Evolutionary conservation across 2,329 filamentous ascomycete species (phyloP).

Genomic region (Stenocarpella maydis): DNA sequence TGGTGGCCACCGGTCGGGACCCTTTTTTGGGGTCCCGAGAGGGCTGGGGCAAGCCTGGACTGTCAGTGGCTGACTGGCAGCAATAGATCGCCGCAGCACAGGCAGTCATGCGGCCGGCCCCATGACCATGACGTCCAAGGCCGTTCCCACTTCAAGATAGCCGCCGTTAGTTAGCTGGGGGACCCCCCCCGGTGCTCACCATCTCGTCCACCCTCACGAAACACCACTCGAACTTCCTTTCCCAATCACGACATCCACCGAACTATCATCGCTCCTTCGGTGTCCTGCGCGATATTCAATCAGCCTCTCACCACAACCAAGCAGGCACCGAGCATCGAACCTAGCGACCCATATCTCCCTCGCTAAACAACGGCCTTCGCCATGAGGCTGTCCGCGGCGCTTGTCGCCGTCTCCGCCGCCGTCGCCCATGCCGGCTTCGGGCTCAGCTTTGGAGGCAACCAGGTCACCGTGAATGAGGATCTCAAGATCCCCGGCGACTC

Average conservation of each 20-base stretch:
- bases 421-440: slow-evolving; percentile 55
- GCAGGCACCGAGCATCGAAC: not conserved
- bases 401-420: slow-evolving; percentile 55
- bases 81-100: slow-evolving; percentile 4
- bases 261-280: not conserved
- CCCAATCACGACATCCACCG: not conserved
- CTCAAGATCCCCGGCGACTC: slow-evolving; percentile 83
- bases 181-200: not conserved
- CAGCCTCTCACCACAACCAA: not conserved
- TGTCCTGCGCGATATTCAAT: not conserved
- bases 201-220: not conserved
- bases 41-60: slow-evolving; percentile 5
- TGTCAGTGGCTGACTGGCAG: slow-evolving; percentile 19
- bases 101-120: slow-evolving; percentile 10
- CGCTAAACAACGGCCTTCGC: slow-evolving; percentile 33
- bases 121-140: slow-evolving; percentile 34
- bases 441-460: slow-evolving; percentile 54
- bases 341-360: not conserved
- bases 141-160: slow-evolving; percentile 26
- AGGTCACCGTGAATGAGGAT: slow-evolving; percentile 58
- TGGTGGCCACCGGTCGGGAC: not conserved
- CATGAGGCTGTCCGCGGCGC: slow-evolving; percentile 53
- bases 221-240: not conserved
- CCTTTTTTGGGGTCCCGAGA: not conserved
- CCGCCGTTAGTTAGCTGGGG: slow-evolving; percentile 30